Base-by-base conservation (phyloP, 306 rosid species). In the Cicer cuneatum region DNA sequence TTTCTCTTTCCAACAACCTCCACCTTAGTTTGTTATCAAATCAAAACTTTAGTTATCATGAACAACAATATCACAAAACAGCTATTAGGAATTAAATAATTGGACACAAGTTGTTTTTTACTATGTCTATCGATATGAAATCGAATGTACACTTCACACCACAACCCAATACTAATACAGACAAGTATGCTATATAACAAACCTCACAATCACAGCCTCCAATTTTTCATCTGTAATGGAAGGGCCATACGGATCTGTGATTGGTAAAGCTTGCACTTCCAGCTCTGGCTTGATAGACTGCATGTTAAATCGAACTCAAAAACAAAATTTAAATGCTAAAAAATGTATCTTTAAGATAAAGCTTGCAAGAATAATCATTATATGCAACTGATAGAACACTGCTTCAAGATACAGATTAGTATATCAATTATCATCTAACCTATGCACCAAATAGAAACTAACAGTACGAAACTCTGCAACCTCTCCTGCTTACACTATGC, bases 171-270 rank as follows among this genome's bases (percentile, higher is more conserved):
- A 76, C 14, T 21, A 69, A 43, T 29, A 79, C 40, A 19, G 18
- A 69, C 33, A 41, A 60, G 43, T 46, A 37, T 29, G 75, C 45
- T 38, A 62, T 46, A 46, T 40, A 66, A 74, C 88, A 48, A 77
- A 94, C 99, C 99, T 94, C 73, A 92, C 99, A 69, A 94, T 75
- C 69, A 94, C 86, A 71, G 97, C 97, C 80, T 94, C 96, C 89
- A 94, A 86, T 56, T 85, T 81, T 83, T 87, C 92, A 80, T 92
- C 97, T 13, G 79, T 81, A 71, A 92, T 86, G 41, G 99, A 92
- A 71, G 99, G 99, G 56, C 99, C 99, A 74, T 82, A 94, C 2
- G 99, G 99, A 78, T 94, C 99, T 0, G 81, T 78, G 45, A 94
- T 92, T 40, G 97, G 97, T 53, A 82, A 96, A 62, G 86, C 92